phyloP scores from a whole-genome alignment of 2,329 filamentous ascomycete genomes.

The Trichoderma harzianum region DNA sequence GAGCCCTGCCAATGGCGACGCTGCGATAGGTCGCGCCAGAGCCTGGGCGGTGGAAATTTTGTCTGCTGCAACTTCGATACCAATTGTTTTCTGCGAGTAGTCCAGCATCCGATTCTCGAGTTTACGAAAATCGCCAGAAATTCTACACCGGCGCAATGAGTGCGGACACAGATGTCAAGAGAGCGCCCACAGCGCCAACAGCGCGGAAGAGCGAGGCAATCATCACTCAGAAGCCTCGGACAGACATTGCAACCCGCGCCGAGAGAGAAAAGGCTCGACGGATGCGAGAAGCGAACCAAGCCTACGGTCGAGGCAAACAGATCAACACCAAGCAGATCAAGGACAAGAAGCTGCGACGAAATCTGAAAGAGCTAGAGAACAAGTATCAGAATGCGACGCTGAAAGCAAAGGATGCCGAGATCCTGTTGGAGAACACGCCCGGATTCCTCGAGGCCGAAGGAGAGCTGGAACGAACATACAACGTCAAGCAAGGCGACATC shows the following conservation, averaged over 20 bases:
- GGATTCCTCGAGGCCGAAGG: constrained; percentile 87
- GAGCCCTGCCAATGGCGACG: constrained; percentile 25
- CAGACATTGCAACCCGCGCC: constrained; percentile 49
- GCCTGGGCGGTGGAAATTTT: constrained; percentile 34
- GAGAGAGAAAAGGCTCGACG: constrained; percentile 52
- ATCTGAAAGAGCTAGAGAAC: constrained; percentile 71
- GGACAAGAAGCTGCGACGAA: constrained; percentile 86
- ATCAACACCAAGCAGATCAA: constrained; percentile 71
- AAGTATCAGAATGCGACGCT: constrained; percentile 80
- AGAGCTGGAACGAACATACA: constrained; percentile 88
- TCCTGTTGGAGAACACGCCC: constrained; percentile 79
- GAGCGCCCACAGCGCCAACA: constrained; percentile 35
- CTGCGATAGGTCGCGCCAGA: constrained; percentile 26
- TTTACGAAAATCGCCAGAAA: background rate
- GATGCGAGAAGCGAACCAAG: constrained; percentile 62
- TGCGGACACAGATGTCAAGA: constrained; percentile 35
- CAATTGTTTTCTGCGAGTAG: background rate
- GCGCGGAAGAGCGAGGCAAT: constrained; percentile 50
- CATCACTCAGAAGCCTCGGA: constrained; percentile 45
- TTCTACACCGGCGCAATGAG: constrained; percentile 32
- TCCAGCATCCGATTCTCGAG: background rate
- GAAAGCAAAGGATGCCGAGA: constrained; percentile 91
- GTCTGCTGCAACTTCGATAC: constrained; percentile 23
- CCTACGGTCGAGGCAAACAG: constrained; percentile 79
- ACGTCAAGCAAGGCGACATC: constrained; percentile 86